Conservation (phyloP, 176 grass and related monocot genomes). For the Carex kokanica region DNA sequence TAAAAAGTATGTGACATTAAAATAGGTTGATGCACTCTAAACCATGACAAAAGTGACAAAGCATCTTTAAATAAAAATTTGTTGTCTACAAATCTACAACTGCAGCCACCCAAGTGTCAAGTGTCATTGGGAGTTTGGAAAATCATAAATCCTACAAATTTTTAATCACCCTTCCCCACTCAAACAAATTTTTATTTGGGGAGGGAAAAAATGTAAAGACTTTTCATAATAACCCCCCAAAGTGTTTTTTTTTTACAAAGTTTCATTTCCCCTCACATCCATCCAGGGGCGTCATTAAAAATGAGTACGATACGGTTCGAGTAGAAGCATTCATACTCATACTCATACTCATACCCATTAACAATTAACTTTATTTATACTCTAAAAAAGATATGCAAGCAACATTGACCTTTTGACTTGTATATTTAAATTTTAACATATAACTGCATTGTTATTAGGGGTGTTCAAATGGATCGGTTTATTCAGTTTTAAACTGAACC, state of each 20-base stretch:
- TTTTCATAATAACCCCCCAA: not conserved
- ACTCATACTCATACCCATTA: no score
- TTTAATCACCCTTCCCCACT: not conserved
- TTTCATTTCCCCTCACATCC: no score
- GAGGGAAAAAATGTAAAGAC: not conserved
- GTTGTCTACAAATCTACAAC: not conserved
- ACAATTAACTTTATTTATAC: no score
- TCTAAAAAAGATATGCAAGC: no score
- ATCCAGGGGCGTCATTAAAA: no score
- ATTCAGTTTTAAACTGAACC: no score
- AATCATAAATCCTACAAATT: not conserved
- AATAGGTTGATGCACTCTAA: conserved; percentile 7
- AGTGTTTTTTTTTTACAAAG: not conserved
- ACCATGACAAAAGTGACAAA: conserved; percentile 25
- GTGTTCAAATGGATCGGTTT: no score
- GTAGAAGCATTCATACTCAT: no score
- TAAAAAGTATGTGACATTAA: conserved; percentile 13
- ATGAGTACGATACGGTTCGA: no score
- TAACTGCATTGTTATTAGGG: not conserved
- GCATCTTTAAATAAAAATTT: conserved; percentile 26
- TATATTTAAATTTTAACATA: no score
- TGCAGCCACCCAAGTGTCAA: conserved; percentile 29
- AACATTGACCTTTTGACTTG: no score
- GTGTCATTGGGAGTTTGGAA: conserved; percentile 4
- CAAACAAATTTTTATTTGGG: not conserved